phyloP scores from a whole-genome alignment of 352 stramenopile genomes.

The Hyaloperonospora arabidopsidis region DNA sequence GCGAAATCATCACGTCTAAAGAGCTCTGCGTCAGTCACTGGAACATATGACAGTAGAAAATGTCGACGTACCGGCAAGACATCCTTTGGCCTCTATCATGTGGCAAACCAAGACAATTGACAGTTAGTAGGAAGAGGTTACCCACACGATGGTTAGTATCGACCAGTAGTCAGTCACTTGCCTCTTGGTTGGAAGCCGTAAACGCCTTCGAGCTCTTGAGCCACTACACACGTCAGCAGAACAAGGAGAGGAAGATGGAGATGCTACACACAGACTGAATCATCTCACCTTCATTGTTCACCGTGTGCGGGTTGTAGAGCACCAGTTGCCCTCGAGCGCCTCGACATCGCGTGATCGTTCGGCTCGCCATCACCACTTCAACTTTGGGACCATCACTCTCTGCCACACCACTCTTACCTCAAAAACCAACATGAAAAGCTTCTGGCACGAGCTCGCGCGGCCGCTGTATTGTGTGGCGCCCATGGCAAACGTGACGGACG shows the following conservation, averaged over 20 bases:
- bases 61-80: constrained; percentile 36
- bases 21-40: constrained; percentile 1
- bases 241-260: constrained; percentile 2
- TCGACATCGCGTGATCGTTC: constrained; percentile 34
- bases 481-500: constrained; percentile 82
- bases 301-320: constrained; percentile 52
- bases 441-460: constrained; percentile 54
- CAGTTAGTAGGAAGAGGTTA: background rate
- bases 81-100: constrained; percentile 36
- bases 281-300: constrained; percentile 34
- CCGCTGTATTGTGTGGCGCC: constrained; percentile 76
- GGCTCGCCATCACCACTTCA: constrained; percentile 31
- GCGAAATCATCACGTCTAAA: constrained; percentile 71
- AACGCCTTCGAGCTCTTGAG: constrained; percentile 41
- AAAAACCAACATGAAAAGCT: constrained; percentile 22
- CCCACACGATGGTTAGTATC: background rate
- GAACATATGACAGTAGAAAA: background rate
- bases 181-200: constrained; percentile 53
- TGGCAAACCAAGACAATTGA: background rate
- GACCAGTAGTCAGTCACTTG: constrained; percentile 3
- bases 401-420: constrained; percentile 13
- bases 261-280: background rate
- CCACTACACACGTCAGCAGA: constrained; percentile 23
- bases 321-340: constrained; percentile 40
- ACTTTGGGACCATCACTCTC: constrained; percentile 30